A percentile compares a stretch with the other conserved stretches of the same genome.
Conservation (phyloP, 2,329 filamentous ascomycete species). For the Trichoderma sp. region DNA sequence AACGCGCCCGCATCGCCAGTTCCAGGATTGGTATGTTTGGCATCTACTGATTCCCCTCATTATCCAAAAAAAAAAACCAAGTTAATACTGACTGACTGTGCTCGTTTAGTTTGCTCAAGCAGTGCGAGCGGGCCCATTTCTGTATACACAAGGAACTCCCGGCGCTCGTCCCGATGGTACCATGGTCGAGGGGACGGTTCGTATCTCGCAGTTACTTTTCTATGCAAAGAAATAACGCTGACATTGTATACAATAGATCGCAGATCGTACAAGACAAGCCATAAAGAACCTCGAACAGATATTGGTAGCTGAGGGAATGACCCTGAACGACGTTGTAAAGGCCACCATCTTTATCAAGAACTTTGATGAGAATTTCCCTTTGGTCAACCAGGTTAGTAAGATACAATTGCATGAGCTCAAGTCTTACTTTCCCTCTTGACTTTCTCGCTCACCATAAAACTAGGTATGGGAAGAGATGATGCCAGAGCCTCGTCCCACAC, state of each 20-base stretch:
- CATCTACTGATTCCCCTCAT: background rate
- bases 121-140: background rate
- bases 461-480: background rate
- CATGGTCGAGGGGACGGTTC: background rate
- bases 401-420: background rate
- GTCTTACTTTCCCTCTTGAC: background rate
- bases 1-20: background rate
- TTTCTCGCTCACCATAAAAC: background rate
- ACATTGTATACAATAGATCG: background rate
- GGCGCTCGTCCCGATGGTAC: background rate
- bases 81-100: background rate
- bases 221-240: background rate
- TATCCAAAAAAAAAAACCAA: fast-evolving
- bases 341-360: background rate
- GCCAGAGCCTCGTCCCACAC: background rate
- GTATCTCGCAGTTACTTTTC: background rate
- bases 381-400: background rate
- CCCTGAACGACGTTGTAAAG: background rate
- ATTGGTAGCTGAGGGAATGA: background rate
- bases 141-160: background rate
- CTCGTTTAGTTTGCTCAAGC: background rate
- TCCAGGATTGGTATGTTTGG: background rate
- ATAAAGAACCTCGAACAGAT: background rate
- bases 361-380: background rate
- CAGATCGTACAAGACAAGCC: background rate